Evolutionary conservation across 1,284 basidiomycete genomes (phyloP), one percentile per base, ranked within the genome.

Genomic region (Ustilago nuda): DNA sequence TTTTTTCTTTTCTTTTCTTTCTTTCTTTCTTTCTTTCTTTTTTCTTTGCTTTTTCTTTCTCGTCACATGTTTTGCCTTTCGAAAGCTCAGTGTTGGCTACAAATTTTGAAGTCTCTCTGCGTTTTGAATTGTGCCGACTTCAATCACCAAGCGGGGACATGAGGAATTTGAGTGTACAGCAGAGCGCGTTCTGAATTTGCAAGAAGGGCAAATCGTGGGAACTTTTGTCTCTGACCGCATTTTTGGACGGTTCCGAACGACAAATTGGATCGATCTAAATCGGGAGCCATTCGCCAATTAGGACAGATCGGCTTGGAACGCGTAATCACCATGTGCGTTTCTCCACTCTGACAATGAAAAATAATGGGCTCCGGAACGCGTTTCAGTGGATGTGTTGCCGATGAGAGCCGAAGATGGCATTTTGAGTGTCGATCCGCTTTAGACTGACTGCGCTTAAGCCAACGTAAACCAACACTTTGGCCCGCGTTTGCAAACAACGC

Each of bases 381-480:
- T 45, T 19, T n/a, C 43, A 15, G 39, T 11, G 59, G 33, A 36
- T 36, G 32, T 41, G 54, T 63, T 68, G 61, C 66, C 66, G 60
- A 61, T 36, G 27, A 54, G 55, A 51, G 41, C 66, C 66, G 66
- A 62, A 19, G 23, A 27, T 27, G 23, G 23, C 23, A 27, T 3
- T 32, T 30, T 23, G 27, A 32, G 8, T 19, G 56, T 54, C 52
- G 56, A 59, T 55, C 56, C 45, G 35, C 32, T 6, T 35, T 43
- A 43, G 41, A 57, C 32, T 59, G 69, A 57, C 32, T 59, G 69
- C 69, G 69, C 69, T 66, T 66, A 53, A 63, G 69, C 69, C 69
- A 72, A 27, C 23, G 23, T 27, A 27, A 53, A 48, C 45, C 55
- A 52, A 59, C 46, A 61, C 61, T 53, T 63, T 43, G 8, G 33